Evolutionary conservation across 1,284 basidiomycete species (phyloP), one percentile per base, ranked within the genome.

Genomic region (Heterobasidion occidentale): DNA sequence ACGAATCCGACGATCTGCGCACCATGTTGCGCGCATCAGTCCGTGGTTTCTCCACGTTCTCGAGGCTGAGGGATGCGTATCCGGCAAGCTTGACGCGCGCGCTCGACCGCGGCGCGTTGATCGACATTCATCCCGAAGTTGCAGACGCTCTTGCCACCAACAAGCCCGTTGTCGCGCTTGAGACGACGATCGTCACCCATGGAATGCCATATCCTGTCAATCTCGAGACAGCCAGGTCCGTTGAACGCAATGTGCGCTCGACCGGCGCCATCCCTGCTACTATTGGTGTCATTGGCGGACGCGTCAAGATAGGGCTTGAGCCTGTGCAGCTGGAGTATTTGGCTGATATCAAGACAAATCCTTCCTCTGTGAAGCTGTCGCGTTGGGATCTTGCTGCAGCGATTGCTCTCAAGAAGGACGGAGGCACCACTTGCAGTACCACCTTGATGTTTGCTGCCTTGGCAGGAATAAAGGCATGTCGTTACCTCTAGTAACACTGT

Each of bases 171-270:
- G 88, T 90, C 9, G 88, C 88, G 19, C 77, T 91, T n/a, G 89
- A 91, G 66, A 93, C 92, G 1, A 89, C 95, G 1, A 86, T 99
- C 59, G 86, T 97, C 59, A 95, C 95, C 0, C 93, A 98, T 76
- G 96, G 92, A 35, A 84, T 94, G 74, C 88, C 90, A 0, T 81
- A 84, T 62, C 94, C 94, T 0, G 76, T 78, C 49, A 97, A 94
- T 65, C 71, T 90, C 15, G 75, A 86, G 36, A 86, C 90, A 14
- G 88, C 92, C 0, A 74, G 74, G 27, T 86, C 86, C 7, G 77
- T 95, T 17, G 93, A 97, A 68, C 68, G 69, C 9, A 88, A 92
- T 55, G 85, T 98, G n/a, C 78, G 91, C 60, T 77, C 79, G 7
- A 80, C 81, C 38, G 89, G 89, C 4, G 86, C 87, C 9, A 77